These are phyloP conservation scores for Clarireedia monteithiana DNA, from an alignment of 2,329 filamentous ascomycete species.

Conservation along the genomic window DNA sequence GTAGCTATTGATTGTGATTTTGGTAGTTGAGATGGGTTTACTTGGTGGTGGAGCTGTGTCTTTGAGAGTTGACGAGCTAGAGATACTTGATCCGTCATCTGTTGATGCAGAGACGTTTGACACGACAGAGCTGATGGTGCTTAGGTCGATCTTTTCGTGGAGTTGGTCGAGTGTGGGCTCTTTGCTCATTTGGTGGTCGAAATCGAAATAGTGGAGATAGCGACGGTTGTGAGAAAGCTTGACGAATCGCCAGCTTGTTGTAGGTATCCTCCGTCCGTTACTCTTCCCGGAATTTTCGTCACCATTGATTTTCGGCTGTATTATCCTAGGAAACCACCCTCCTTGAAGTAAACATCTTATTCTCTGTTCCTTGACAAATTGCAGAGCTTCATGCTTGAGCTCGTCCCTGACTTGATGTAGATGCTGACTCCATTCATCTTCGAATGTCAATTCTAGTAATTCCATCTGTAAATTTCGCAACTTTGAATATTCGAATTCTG, in stretches of 20 bases:
- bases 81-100: constrained; percentile 39
- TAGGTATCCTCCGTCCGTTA: constrained; percentile 11
- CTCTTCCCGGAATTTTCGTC: constrained; percentile 23
- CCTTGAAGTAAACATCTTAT: constrained; percentile 83
- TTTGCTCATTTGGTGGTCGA: constrained; percentile 53
- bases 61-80: constrained; percentile 35
- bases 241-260: constrained; percentile 63
- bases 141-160: constrained; percentile 76
- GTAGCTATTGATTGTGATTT: constrained; percentile 86
- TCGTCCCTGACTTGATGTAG: constrained; percentile 86
- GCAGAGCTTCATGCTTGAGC: constrained; percentile 80
- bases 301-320: constrained; percentile 38
- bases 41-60: constrained; percentile 22
- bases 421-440: constrained; percentile 90
- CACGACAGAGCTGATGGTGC: constrained; percentile 82
- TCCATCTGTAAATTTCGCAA: constrained; percentile 90
- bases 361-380: constrained; percentile 96
- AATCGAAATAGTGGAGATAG: constrained; percentile 85
- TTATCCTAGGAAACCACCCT: constrained; percentile 64
- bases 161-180: constrained; percentile 68
- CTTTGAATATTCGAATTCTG: constrained; percentile 70
- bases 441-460: constrained; percentile 80
- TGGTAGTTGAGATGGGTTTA: constrained; percentile 47
- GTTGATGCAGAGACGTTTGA: constrained; percentile 63
- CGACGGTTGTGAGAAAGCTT: constrained; percentile 85